Conservation (phyloP, 345 rosid genomes). For the Stellera chamaejasme region DNA sequence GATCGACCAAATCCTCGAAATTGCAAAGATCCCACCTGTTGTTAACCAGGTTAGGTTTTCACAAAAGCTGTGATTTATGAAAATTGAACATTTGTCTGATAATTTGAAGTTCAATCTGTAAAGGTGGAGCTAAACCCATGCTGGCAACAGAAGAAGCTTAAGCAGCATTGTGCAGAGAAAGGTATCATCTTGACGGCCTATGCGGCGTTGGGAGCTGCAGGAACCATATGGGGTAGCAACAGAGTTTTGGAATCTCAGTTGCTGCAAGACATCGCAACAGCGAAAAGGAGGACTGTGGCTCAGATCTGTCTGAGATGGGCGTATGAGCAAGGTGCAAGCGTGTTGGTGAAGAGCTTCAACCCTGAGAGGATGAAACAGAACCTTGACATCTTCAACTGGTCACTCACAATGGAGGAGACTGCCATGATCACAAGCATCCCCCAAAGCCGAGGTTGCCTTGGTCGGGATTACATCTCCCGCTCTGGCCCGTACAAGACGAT, state of each 20-base stretch:
- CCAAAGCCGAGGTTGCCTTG: conserved; percentile 18
- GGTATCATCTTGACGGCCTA: conserved; percentile 51
- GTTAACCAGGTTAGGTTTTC: conserved; percentile 83
- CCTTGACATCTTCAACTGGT: conserved; percentile 23
- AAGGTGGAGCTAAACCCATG: conserved; percentile 85
- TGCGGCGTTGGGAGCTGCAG: conserved; percentile 55
- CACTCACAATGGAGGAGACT: conserved; percentile 35
- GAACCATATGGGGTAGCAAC: conserved; percentile 57
- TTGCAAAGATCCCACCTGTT: conserved; percentile 65
- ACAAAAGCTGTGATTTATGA: no score
- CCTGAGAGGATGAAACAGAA: conserved; percentile 35
- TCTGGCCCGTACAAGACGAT: conserved; percentile 1
- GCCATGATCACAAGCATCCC: conserved; percentile 35
- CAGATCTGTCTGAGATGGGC: conserved; percentile 31
- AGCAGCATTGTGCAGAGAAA: conserved; percentile 46
- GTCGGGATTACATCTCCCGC: conserved; percentile 2
- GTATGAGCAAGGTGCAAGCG: conserved; percentile 4
- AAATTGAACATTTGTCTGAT: not conserved
- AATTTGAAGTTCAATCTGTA: not conserved
- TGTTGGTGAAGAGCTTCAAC: conserved; percentile 31
- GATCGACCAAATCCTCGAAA: conserved; percentile 42
- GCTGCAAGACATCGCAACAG: conserved; percentile 55
- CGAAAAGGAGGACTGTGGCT: conserved; percentile 63
- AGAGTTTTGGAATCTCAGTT: conserved; percentile 53
- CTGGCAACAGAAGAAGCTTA: conserved; percentile 70